phyloP scores from a whole-genome alignment of 176 grass and related monocot species.

The Canna indica region DNA sequence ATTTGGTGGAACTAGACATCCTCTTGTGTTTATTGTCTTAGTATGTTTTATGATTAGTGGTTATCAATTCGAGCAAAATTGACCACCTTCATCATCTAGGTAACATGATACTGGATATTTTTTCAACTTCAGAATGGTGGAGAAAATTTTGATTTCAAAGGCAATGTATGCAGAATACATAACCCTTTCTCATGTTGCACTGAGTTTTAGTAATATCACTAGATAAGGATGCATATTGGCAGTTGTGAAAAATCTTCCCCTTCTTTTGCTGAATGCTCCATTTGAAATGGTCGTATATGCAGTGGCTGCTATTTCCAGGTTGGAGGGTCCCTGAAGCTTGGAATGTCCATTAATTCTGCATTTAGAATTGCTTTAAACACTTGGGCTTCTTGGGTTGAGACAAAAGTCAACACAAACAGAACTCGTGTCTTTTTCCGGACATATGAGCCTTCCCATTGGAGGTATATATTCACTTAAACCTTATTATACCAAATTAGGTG shows the following conservation, averaged over 20 bases:
- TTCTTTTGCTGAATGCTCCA: not conserved
- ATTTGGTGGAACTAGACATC: not conserved
- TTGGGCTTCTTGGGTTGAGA: slow-evolving; percentile 80
- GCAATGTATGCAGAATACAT: not conserved
- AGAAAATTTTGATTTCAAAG: not conserved
- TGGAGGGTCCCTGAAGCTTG: slow-evolving; percentile 66
- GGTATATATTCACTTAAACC: slow-evolving; percentile 34
- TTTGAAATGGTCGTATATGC: slow-evolving; percentile 14
- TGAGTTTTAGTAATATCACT: not conserved
- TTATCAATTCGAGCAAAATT: not conserved
- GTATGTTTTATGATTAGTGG: not conserved
- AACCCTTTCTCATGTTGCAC: not conserved
- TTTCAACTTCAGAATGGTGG: not conserved
- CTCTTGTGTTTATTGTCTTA: not conserved
- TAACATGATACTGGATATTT: not conserved
- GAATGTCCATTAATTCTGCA: slow-evolving; percentile 71
- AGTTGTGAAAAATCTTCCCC: not conserved
- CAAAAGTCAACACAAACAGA: slow-evolving; percentile 52
- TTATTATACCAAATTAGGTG: not conserved
- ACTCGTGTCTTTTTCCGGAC: slow-evolving; percentile 82
- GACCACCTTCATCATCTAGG: not conserved
- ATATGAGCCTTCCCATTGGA: slow-evolving; percentile 96
- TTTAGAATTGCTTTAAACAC: slow-evolving; percentile 89
- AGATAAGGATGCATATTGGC: not conserved
- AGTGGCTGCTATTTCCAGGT: slow-evolving; percentile 98